phyloP scores from a whole-genome alignment of 1,139 yeast species.

The Eremothecium cymbalariae region DNA sequence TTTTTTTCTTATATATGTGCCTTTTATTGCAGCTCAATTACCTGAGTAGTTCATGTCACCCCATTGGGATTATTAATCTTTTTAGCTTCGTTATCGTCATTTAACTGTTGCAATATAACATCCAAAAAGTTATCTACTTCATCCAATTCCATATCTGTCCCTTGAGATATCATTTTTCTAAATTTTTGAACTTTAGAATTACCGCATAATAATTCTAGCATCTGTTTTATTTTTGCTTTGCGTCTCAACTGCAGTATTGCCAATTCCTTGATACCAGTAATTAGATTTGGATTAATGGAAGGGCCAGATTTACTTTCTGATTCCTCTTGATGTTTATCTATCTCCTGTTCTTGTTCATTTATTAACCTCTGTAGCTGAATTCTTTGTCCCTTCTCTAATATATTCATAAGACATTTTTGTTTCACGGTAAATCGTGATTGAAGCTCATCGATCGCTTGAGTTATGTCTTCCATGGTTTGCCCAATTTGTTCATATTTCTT shows the following conservation, averaged over 20 bases:
- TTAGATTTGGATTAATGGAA: constrained; percentile 1
- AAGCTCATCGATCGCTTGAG: constrained; percentile 34
- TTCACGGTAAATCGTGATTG: constrained; percentile 25
- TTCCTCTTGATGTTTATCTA: constrained; percentile 19
- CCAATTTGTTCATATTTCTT: constrained; percentile 40
- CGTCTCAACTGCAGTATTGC: constrained; percentile 42
- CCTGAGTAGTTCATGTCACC: no score
- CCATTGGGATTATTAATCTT: no score
- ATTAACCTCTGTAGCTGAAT: constrained; percentile 43
- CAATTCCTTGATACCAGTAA: constrained; percentile 34
- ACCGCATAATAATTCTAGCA: constrained; percentile 42
- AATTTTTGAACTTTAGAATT: constrained; percentile 63
- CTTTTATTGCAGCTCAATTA: no score
- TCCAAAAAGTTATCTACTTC: constrained; percentile 40
- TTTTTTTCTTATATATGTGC: no score
- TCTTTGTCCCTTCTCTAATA: constrained; percentile 51
- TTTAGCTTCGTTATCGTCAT: no score
- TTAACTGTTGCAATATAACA: constrained; percentile 17
- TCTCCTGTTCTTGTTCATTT: constrained; percentile 37
- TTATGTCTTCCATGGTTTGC: constrained; percentile 35
- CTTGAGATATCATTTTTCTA: constrained; percentile 69
- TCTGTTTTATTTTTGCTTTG: constrained; percentile 37
- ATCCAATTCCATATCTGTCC: constrained; percentile 71
- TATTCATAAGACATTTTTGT: constrained; percentile 32
- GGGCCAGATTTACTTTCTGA: constrained; percentile 1